phyloP scores from a whole-genome alignment of 306 rosid species.

The Parietaria judaica region DNA sequence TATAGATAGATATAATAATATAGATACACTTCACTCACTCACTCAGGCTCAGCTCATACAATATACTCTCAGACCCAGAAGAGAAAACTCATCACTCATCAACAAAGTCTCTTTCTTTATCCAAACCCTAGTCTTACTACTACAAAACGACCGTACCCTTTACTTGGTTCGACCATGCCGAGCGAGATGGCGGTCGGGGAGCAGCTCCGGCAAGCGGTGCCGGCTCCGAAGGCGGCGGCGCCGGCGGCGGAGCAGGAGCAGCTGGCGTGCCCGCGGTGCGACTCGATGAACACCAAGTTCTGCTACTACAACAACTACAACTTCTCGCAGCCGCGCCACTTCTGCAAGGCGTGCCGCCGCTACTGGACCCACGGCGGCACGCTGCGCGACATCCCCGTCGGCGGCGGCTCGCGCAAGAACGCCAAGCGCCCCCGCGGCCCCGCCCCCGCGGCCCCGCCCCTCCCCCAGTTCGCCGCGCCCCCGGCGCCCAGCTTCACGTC shows the following conservation, averaged over 20 bases:
- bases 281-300: slow-evolving; percentile 91
- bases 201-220: slow-evolving; percentile 50
- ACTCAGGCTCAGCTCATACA: too few relatives aligned
- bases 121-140: neutral
- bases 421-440: slow-evolving; percentile 84
- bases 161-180: neutral
- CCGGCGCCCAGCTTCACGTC: slow-evolving; percentile 53
- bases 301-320: slow-evolving; percentile 97
- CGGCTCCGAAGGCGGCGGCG: slow-evolving; percentile 38
- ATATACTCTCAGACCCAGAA: too few relatives aligned
- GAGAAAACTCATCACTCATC: too few relatives aligned
- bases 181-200: neutral
- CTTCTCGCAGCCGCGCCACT: slow-evolving; percentile 95
- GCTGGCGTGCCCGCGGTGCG: slow-evolving; percentile 89
- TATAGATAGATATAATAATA: too few relatives aligned
- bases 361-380: slow-evolving; percentile 99
- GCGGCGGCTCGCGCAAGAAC: slow-evolving; percentile 84
- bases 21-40: too few relatives aligned
- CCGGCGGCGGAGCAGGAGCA: slow-evolving; percentile 82
- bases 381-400: slow-evolving; percentile 91
- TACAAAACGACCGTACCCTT: neutral
- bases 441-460: slow-evolving; percentile 14
- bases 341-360: slow-evolving; percentile 97
- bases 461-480: slow-evolving; percentile 23
- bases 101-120: too few relatives aligned